Percentiles rank a stretch among this genome's conserved stretches.
Evolutionary conservation across 352 stramenopile species (phyloP).

Genomic region (Globisporangium canariense): DNA sequence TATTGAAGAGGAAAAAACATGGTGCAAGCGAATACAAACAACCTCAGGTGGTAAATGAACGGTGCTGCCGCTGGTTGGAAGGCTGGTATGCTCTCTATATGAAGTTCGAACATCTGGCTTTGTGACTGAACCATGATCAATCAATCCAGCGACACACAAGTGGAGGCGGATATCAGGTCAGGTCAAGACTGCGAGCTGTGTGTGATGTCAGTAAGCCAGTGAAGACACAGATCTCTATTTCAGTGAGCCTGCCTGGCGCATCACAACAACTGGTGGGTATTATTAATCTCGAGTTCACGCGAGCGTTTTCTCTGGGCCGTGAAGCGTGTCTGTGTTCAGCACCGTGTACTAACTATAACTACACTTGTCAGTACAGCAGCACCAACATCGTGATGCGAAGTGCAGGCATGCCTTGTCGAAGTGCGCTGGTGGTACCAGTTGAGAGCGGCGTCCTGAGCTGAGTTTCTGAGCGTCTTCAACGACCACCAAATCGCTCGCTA

Average conservation of each 20-base stretch:
- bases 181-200: neutral
- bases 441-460: neutral
- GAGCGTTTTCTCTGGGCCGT: neutral
- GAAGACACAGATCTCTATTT: conserved; percentile 7
- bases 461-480: neutral
- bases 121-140: too few species aligned
- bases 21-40: neutral
- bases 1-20: conserved; percentile 1
- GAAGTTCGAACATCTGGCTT: neutral
- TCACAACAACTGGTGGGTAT: conserved; percentile 3
- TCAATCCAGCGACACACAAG: too few species aligned
- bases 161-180: too few species aligned
- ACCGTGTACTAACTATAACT: conserved; percentile 4
- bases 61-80: neutral
- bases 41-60: neutral
- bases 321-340: neutral
- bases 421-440: neutral
- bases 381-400: neutral
- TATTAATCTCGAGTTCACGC: neutral
- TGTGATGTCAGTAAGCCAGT: neutral
- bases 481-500: too few species aligned
- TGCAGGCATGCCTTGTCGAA: neutral
- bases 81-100: neutral
- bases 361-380: neutral
- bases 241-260: neutral